Evolutionary conservation across 2,329 filamentous ascomycete genomes (phyloP).

Genomic region (Geosmithia morbida): DNA sequence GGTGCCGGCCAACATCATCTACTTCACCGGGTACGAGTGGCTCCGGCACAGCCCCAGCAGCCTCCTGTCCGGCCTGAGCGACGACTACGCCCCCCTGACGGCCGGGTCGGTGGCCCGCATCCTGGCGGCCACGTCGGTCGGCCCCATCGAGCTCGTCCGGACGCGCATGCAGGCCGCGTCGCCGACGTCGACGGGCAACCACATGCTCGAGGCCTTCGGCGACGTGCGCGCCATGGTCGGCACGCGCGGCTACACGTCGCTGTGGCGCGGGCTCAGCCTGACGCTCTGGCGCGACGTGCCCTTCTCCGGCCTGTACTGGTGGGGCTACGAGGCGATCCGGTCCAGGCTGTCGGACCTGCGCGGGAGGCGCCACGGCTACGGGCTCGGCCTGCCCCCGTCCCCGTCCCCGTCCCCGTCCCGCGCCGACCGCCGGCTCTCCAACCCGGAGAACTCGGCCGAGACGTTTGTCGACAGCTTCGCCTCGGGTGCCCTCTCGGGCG

Average conservation of each 20-base stretch:
- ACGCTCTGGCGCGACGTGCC: constrained; percentile 96
- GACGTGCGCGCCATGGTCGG: constrained; percentile 70
- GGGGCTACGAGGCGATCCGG: constrained; percentile 82
- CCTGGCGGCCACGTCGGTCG: constrained; percentile 68
- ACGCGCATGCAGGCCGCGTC: constrained; percentile 78
- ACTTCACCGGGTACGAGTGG: constrained; percentile 97
- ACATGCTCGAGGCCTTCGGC: constrained; percentile 65
- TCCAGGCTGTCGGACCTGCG: constrained; percentile 56
- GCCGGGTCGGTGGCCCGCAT: constrained; percentile 68
- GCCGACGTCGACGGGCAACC: constrained; percentile 42
- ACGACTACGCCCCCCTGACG: constrained; percentile 64
- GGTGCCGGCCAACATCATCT: constrained; percentile 91
- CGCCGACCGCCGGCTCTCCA: constrained; percentile 38
- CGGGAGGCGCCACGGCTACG: constrained; percentile 30
- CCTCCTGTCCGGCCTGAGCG: constrained; percentile 51
- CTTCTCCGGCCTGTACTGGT: constrained; percentile 96
- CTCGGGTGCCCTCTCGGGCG: constrained; percentile 71
- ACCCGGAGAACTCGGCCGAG: constrained; percentile 53
- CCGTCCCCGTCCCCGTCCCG: constrained; percentile 22
- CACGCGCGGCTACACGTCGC: constrained; percentile 58
- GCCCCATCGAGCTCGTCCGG: constrained; percentile 85
- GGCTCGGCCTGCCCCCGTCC: constrained; percentile 17
- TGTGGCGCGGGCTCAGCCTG: constrained; percentile 83
- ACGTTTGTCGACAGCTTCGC: constrained; percentile 84
- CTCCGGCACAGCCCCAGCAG: constrained; percentile 60